Evolutionary conservation across 768 basidiomycete genomes (phyloP), one percentile per base, ranked within the genome.

Genomic region (Terana coerulea): DNA sequence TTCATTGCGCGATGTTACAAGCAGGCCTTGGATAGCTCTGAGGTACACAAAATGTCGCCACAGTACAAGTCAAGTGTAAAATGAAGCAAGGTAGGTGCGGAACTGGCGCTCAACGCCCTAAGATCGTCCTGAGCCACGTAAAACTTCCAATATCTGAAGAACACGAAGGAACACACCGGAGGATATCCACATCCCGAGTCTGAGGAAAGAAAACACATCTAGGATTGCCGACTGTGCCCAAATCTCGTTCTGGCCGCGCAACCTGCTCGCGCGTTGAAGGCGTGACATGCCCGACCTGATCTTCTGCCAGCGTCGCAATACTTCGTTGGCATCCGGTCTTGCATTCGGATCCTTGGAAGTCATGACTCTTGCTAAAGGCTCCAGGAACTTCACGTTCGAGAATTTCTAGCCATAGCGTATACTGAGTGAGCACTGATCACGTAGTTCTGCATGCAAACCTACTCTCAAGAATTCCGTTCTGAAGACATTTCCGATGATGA

Each of bases 401-500:
- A 39, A 53, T 31, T 47, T 47, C 44, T 53, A 24, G 22, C 9
- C 6, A 25, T 7, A 5, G n/a, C 6, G 10, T 6, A 17, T 5
- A 5, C 7, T 31, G 14, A 47, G 7, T 4, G 22, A 12, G 4
- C 19, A 19, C 19, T n/a, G 14, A 28, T 35, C 28, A 21, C 30
- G 11, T 17, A 51, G 5, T 6, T 22, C 12, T 15, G 14, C 26
- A 26, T 19, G 0, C n/a, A 24, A 2, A 34, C 51, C 3, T 33
- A 59, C 59, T 19, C 59, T 45, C 1, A 55, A 53, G n/a, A 64
- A 56, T 21, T 61, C 55, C 3, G 49, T 51, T 14, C 49, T 36
- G 26, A 62, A 62, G 5, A 69, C 30, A 19, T 64, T 51, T 5
- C 65, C 67, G 0, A 66, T 54, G 1, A 59, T 61, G 43, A 59